Evolutionary conservation across 257 asterid species (phyloP).

Genomic region (Solanum pimpinellifolium): DNA sequence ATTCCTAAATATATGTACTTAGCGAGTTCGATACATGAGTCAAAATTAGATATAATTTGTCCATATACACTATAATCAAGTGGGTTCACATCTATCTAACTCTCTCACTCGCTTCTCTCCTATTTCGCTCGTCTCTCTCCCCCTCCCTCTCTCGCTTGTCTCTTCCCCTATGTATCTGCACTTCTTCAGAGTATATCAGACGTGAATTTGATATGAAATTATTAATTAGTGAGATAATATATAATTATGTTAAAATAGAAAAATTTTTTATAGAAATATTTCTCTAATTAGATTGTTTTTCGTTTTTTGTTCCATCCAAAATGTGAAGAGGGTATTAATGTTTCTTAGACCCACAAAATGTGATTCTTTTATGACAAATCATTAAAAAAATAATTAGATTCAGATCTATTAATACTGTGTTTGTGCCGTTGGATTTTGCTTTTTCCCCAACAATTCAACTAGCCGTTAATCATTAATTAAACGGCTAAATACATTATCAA

Average conservation of each 20-base stretch:
- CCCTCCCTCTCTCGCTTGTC: no score
- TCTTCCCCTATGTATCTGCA: background rate
- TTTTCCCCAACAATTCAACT: background rate
- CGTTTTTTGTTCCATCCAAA: background rate
- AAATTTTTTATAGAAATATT: no score
- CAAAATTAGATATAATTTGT: no score
- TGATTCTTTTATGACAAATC: background rate
- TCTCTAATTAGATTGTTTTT: no score
- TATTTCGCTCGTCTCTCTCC: no score
- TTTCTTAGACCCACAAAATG: background rate
- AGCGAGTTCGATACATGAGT: no score
- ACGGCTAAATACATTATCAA: slow-evolving; percentile 3
- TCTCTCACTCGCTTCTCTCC: no score
- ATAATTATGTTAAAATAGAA: no score
- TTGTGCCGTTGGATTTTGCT: background rate
- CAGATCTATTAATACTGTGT: background rate
- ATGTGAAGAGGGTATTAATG: background rate
- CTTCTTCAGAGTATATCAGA: background rate
- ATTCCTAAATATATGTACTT: no score
- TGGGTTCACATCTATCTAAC: no score
- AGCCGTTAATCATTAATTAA: slow-evolving; percentile 11
- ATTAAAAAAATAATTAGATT: background rate
- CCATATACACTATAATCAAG: no score
- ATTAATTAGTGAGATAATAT: background rate
- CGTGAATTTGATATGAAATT: no score